Evolutionary conservation across 2,329 filamentous ascomycete genomes (phyloP).

Genomic region (Chrysoporthe cubensis): DNA sequence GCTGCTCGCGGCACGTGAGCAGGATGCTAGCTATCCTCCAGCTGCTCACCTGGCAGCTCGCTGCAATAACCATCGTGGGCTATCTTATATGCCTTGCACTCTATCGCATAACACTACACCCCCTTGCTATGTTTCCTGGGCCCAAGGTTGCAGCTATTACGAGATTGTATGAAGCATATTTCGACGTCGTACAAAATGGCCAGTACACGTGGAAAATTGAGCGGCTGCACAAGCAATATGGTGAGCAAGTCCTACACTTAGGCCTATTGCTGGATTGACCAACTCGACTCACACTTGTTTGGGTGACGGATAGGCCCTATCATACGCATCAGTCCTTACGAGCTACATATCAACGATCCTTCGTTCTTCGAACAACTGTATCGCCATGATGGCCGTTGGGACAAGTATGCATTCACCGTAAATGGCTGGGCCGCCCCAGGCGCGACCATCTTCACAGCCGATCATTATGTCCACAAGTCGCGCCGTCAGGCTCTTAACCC

Average conservation of each 20-base stretch:
- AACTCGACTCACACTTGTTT: not conserved
- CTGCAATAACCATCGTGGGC: not conserved
- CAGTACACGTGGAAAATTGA: slow-evolving; percentile 40
- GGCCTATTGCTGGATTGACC: not conserved
- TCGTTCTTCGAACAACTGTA: slow-evolving; percentile 29
- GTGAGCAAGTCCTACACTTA: slow-evolving; percentile 31
- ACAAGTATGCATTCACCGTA: slow-evolving; percentile 22
- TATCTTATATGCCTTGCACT: not conserved
- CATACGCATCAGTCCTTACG: slow-evolving; percentile 40
- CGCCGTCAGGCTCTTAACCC: not conserved
- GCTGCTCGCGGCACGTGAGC: not conserved
- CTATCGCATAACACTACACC: slow-evolving; percentile 15
- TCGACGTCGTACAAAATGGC: slow-evolving; percentile 22
- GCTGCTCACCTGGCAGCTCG: not conserved
- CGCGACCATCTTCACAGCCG: slow-evolving; percentile 15
- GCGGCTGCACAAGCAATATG: slow-evolving; percentile 41
- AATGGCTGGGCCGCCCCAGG: slow-evolving; percentile 17
- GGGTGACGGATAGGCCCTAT: slow-evolving; percentile 35
- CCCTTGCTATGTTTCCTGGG: slow-evolving; percentile 8
- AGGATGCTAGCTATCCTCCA: slow-evolving; percentile 1
- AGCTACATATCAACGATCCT: slow-evolving; percentile 38
- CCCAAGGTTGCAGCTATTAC: slow-evolving; percentile 13
- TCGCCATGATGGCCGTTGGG: slow-evolving; percentile 19
- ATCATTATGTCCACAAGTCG: slow-evolving; percentile 18
- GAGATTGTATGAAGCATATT: slow-evolving; percentile 5